Base-by-base conservation (phyloP, 257 asterid species). In the Solanum commersonii region DNA sequence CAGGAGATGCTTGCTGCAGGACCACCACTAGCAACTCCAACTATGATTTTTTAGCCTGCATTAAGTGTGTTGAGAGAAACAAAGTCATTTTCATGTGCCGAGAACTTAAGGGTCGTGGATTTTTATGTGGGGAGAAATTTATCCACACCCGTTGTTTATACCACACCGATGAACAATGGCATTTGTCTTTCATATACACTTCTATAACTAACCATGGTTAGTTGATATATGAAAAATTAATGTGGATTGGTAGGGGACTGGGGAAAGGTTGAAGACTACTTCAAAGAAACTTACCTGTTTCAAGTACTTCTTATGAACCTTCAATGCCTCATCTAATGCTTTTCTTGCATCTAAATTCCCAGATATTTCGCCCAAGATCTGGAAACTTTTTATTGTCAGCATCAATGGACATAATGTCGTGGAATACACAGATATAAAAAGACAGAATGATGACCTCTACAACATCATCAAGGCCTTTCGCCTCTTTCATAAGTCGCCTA, bases 381-480 rank as follows among this genome's bases (percentile, higher is more conserved):
- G 88, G 56, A 89, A 31, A 78, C 27, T 76, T 86, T 89, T 87
- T 70, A 42, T 27, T 13, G 83, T 65, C 44, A 82, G 71, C 44
- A 82, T 49, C 63, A 88, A 44, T 33, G 40, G 87, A 59, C 1
- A 82, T 49, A 31, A 31, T 10, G 56, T 49, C 33, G 0, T 18
- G 29, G 44, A 18, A 82, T 15, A 22, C 14, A 34, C 25, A 35
- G 79, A 60, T 77, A 44, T 15, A 86, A 16, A 86, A 16, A n/a
- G 73, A 86, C 31, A 35, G 84, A 52, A 59, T 38, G 63, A 78
- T 87, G 92, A 95, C 99, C 95, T 95, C 90, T 84, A 94, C 98
- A 23, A 96, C 97, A 82, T 96, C 99, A 90, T 96, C 99, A 31
- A 96, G 88, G 84, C 99, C 99, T 89, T 95, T 97, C 76, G 99